Evolutionary conservation across 352 stramenopile species (phyloP), one percentile per base, ranked within the genome.

Genomic region (Phytophthora aleatoria): DNA sequence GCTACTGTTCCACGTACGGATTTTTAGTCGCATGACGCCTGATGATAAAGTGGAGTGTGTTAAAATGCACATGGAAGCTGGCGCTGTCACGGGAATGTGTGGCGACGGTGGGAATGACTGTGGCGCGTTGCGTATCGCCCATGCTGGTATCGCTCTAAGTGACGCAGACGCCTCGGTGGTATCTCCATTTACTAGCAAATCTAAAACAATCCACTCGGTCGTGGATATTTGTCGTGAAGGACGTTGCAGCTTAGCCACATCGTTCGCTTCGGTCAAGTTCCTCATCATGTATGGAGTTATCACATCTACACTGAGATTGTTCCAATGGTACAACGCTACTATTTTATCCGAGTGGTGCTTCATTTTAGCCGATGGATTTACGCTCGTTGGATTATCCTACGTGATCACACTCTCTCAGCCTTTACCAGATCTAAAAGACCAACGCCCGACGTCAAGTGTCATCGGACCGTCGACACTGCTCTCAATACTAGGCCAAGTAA

Each of bases 61-160:
- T 5, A 77, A 87, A 50, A 74, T 85, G 20, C 76, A 87, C 69
- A 92, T 91, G 65, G 65, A 62, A 10, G 64, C 71, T 0, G 83
- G 85, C 31, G 80, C 73, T 5, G 83, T 95, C 7, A 91, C 81
- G 2, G 83, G 82, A 5, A 95, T 95, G 87, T 94, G 83, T 50
- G 87, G 87, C 28, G 87, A 95, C 47, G 87, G 87, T 50, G 89
- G 89, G 13, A 98, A 98, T 64, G 92, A 98, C 58, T 97, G 90
- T 62, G 92, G 92, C 50, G 91, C 91, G 31, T 67, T 98, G 8
- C 92, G 91, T 66, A 89, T 94, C 33, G 92, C 92, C 11, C 92
- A 98, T 74, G 88, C 95, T 27, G 92, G 92, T 39, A 78, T 98
- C 27, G 91, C 92, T n/a, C 74, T 98, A 15, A 97, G 89, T 48